Percentiles rank a stretch among this genome's conserved stretches.
Evolutionary conservation across 371 early-diverging fungal species (phyloP).

Genomic region (Mortierella sp.): DNA sequence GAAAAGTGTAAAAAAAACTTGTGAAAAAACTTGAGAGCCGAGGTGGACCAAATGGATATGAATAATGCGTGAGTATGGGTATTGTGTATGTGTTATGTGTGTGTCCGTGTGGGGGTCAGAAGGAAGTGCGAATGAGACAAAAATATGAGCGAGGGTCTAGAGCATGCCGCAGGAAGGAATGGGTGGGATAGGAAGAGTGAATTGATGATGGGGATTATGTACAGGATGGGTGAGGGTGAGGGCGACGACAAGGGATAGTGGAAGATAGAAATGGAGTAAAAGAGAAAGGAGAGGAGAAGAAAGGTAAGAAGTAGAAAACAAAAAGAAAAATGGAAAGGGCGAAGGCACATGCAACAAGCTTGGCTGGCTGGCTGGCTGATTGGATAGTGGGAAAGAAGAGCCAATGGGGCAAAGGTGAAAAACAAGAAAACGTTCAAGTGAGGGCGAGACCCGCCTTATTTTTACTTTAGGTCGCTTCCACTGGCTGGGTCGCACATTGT

Average conservation of each 20-base stretch:
- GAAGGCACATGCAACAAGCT: neutral
- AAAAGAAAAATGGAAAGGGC: neutral
- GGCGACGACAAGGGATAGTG: neutral
- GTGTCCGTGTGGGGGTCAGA: neutral
- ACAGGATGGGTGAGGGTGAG: neutral
- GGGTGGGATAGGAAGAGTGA: neutral
- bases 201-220: neutral
- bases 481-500: conserved; percentile 5
- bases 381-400: neutral
- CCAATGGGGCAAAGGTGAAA: neutral
- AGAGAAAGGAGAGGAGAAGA: neutral
- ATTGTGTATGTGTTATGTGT: neutral
- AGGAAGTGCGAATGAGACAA: neutral
- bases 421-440: neutral
- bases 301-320: neutral
- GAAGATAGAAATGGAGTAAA: neutral
- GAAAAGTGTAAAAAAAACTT: neutral
- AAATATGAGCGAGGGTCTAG: neutral
- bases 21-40: neutral
- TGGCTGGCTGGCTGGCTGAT: too few species aligned
- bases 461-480: neutral
- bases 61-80: neutral
- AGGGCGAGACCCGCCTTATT: neutral
- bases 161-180: neutral
- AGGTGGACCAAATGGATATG: neutral